Conservation (phyloP, 2,329 filamentous ascomycete genomes). For the Botryotinia narcissicola region DNA sequence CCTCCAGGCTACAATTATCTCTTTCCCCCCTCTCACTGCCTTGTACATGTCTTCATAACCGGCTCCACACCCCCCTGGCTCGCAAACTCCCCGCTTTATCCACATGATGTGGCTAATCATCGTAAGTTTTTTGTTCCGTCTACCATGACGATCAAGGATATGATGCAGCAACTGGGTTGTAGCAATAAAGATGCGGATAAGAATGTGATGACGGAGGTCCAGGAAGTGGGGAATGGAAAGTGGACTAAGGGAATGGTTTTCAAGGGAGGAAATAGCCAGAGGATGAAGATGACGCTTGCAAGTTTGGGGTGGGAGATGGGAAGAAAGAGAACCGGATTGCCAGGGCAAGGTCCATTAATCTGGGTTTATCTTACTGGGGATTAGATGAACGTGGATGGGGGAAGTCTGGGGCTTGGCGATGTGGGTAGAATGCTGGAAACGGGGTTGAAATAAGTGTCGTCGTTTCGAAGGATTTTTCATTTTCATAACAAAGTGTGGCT, state of each 20-base stretch:
- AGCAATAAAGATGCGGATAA: slow-evolving; percentile 49
- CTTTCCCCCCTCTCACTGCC: slow-evolving; percentile 57
- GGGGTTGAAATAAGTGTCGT: not conserved
- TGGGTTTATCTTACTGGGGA: slow-evolving; percentile 59
- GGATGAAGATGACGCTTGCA: slow-evolving; percentile 50
- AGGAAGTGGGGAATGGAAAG: slow-evolving; percentile 52
- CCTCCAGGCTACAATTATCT: slow-evolving; percentile 64
- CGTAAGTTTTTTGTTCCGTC: slow-evolving; percentile 50
- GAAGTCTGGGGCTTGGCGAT: not conserved
- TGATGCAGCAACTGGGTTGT: slow-evolving; percentile 59
- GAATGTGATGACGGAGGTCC: slow-evolving; percentile 57
- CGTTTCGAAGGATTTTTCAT: not conserved
- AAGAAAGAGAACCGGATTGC: slow-evolving; percentile 44
- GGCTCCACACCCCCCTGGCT: slow-evolving; percentile 50
- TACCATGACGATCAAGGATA: slow-evolving; percentile 52
- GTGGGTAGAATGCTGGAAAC: not conserved
- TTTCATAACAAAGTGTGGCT: not conserved
- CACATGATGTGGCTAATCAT: slow-evolving; percentile 47
- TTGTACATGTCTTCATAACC: slow-evolving; percentile 57
- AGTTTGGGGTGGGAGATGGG: slow-evolving; percentile 59
- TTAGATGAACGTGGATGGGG: not conserved
- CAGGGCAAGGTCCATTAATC: slow-evolving; percentile 53
- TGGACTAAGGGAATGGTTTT: slow-evolving; percentile 59
- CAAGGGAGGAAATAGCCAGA: slow-evolving; percentile 48
- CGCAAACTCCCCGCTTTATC: slow-evolving; percentile 39